These are phyloP conservation scores for Ophiocordyceps robertsii DNA, from an alignment of 2,329 filamentous ascomycete species.

Conservation along the genomic window DNA sequence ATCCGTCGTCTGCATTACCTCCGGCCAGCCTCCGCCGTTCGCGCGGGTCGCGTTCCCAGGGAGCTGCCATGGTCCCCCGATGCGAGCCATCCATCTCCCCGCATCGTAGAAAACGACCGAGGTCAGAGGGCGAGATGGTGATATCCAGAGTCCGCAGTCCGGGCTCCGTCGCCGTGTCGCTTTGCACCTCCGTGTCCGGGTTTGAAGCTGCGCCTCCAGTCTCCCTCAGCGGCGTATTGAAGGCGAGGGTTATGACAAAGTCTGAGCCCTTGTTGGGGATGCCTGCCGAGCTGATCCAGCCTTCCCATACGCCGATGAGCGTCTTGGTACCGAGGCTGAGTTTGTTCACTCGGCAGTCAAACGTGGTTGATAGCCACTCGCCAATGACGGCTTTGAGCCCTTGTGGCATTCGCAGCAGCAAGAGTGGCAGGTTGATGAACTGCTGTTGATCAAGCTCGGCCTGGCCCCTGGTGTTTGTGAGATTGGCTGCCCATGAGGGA, in stretches of 20 bases:
- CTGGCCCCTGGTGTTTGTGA: neutral
- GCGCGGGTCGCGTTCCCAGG: slow-evolving; percentile 18
- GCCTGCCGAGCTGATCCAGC: slow-evolving; percentile 30
- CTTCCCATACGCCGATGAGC: slow-evolving; percentile 35
- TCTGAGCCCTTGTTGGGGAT: slow-evolving; percentile 25
- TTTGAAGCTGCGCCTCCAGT: neutral
- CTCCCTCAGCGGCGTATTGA: slow-evolving; percentile 25
- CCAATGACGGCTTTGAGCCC: slow-evolving; percentile 33
- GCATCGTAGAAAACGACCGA: slow-evolving; percentile 29
- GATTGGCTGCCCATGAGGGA: slow-evolving; percentile 7
- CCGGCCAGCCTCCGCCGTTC: slow-evolving; percentile 33
- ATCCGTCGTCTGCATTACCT: slow-evolving; percentile 35
- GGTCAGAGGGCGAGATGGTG: slow-evolving; percentile 33
- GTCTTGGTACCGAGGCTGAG: slow-evolving; percentile 36
- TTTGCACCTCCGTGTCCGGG: slow-evolving; percentile 7
- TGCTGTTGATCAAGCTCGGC: slow-evolving; percentile 7
- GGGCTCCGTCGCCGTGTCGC: slow-evolving; percentile 5
- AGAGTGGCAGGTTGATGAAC: slow-evolving; percentile 36
- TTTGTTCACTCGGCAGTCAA: slow-evolving; percentile 42
- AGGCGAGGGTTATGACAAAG: slow-evolving; percentile 36
- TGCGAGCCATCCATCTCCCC: slow-evolving; percentile 14
- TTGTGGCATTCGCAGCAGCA: slow-evolving; percentile 42
- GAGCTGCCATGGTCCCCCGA: slow-evolving; percentile 2
- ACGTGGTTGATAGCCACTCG: slow-evolving; percentile 38
- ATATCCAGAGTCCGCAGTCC: slow-evolving; percentile 35